Evolutionary conservation across 2,329 filamentous ascomycete genomes (phyloP), one percentile per base, ranked within the genome.

Genomic region (Hypoxylon sp.): DNA sequence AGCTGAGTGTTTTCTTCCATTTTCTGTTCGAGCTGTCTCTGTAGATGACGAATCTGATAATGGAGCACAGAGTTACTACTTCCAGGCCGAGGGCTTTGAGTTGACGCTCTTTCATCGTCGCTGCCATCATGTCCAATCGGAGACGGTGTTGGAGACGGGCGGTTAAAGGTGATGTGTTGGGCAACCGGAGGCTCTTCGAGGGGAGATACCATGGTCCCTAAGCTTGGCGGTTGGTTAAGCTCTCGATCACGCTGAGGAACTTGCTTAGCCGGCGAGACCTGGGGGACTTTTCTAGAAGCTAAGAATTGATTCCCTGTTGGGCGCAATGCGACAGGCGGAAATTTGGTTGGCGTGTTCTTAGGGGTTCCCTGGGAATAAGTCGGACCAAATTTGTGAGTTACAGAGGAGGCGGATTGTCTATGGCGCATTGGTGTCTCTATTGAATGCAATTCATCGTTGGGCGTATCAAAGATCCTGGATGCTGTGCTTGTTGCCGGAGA

Each of bases 21-120:
- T 53, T 81, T 82, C 7, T 70, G 66, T 5, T 80, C 78, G 1
- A 89, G 72, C 42, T 83, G 81, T 2, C 75, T 77, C 68, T 85
- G 83, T 6, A 89, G 78, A 20, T 68, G 79, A 14, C 81, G 79
- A 12, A 87, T 82, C 68, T 85, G 84, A 0, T 76, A 74, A 69
- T 86, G 81, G 2, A 87, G 75, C 2, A 78, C 64, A 1, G 78
- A 75, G 28, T 73, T 78, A 1, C 76, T 75, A 30, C 75, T 75
- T 71, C 69, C 33, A 71, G 70, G 45, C 16, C 52, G 50, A 3
- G 48, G 42, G 14, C 45, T 56, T n/a, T 16, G 24, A n/a, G 36
- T 18, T 24, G 58, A 55, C 3, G 16, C 20, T 16, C 33, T 32
- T 44, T 44, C 55, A 28, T 33, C 18, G 11, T 54, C 48, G n/a